phyloP scores from a whole-genome alignment of 129 eudicot genomes.

The Chrysanthemum seticuspe region DNA sequence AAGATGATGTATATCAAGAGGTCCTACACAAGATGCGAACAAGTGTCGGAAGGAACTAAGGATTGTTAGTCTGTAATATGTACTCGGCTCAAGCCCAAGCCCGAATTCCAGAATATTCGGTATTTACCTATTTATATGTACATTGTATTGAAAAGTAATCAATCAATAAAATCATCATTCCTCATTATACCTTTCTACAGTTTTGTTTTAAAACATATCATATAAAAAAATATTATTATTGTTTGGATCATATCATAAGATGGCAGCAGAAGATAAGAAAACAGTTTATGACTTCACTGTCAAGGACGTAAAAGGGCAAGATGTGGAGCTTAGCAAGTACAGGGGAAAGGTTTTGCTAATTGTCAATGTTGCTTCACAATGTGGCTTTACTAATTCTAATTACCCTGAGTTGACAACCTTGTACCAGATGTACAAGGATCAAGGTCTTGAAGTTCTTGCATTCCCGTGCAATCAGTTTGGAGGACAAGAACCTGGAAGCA shows the following conservation, averaged over 20 bases:
- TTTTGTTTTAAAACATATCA: too few relatives aligned
- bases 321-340: slow-evolving; percentile 76
- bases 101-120: too few relatives aligned
- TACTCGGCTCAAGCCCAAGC: too few relatives aligned
- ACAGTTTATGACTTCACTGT: slow-evolving; percentile 86
- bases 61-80: too few relatives aligned
- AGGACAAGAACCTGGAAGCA: slow-evolving; percentile 88
- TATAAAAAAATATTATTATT: slow-evolving; percentile 6
- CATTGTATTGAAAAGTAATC: too few relatives aligned
- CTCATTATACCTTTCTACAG: too few relatives aligned
- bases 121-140: too few relatives aligned
- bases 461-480: slow-evolving; percentile 98
- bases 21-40: too few relatives aligned
- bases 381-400: slow-evolving; percentile 90
- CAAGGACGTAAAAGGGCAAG: slow-evolving; percentile 91
- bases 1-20: too few relatives aligned
- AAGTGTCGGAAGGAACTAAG: too few relatives aligned
- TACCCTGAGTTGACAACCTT: slow-evolving; percentile 76
- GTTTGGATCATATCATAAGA: slow-evolving; percentile 40
- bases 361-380: slow-evolving; percentile 95
- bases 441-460: slow-evolving; percentile 97
- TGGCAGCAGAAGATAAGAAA: slow-evolving; percentile 57
- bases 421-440: slow-evolving; percentile 83
- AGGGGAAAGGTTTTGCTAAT: slow-evolving; percentile 83
- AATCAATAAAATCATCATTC: too few relatives aligned